Base-by-base conservation (phyloP, 2,329 filamentous ascomycete genomes). In the Immersiporthe knoxdaviesiana region DNA sequence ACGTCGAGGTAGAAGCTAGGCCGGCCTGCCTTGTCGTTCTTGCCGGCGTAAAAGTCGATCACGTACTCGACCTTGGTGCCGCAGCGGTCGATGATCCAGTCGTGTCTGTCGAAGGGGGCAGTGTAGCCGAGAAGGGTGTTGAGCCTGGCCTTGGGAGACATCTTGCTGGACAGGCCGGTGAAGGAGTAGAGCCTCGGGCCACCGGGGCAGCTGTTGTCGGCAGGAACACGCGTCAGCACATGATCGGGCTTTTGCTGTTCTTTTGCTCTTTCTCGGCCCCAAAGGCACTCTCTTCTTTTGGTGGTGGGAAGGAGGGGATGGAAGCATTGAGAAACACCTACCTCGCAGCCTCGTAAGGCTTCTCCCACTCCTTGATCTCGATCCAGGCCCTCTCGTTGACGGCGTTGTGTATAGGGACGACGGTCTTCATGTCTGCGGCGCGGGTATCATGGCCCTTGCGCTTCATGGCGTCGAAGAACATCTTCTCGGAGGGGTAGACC, bases 391-490 rank as follows among this genome's bases (percentile, higher is more conserved):
- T 86, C 86, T 99, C 96, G 81, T 99, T 99, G 72, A 99, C 96
- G 59, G 96, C 96, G 78, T 99, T 99, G 82, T 99, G 96, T 75
- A 98, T 98, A 2, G 94, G 96, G 67, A 98, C 94, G 44, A 98
- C 94, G 44, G 92, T 92, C 76, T 88, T 90, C 91, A 97, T 97
- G 80, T 97, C 94, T 7, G 85, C 83, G 0, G 87, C 88, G 18
- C 85, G 83, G 39, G 87, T 90, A 71, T 90, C 88, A 82, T 94
- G 91, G 58, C 91, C 91, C 81, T 99, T 99, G 77, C 95, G 91
- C 83, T 91, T 89, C 89, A 99, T 95, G 59, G 96, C 96, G 62
- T 97, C 92, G 82, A 98, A 98, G 84, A 99, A 99, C 90, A 97
- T 97, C 77, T 92, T 91, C 79, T 98, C 95, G 0, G 92, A 96